phyloP scores from a whole-genome alignment of 2,329 filamentous ascomycete species.

The Sclerotinia spermophila region DNA sequence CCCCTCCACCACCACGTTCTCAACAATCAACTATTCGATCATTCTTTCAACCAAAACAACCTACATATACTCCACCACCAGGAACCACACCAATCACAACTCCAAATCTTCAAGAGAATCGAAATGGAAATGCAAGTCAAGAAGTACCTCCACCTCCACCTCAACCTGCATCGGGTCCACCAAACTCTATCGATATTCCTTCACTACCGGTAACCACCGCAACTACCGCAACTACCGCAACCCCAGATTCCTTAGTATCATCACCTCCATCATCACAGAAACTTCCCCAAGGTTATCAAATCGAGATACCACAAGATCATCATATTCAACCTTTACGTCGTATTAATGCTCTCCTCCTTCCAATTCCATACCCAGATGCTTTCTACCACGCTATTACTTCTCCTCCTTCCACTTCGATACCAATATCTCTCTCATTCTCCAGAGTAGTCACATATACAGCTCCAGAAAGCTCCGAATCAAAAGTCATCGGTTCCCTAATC shows the following conservation, averaged over 20 bases:
- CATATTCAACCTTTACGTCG: constrained; percentile 58
- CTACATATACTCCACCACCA: constrained; percentile 45
- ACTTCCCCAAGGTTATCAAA: constrained; percentile 46
- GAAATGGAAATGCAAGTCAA: not conserved
- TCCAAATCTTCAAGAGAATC: not conserved
- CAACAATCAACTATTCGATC: constrained; percentile 57
- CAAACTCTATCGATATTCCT: not conserved
- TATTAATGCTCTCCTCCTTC: constrained; percentile 63
- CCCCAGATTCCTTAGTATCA: constrained; percentile 20
- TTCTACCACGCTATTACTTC: constrained; percentile 56
- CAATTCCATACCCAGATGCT: constrained; percentile 59
- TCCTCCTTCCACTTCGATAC: constrained; percentile 48
- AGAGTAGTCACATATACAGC: constrained; percentile 53
- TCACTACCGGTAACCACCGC: constrained; percentile 20
- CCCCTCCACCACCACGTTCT: constrained; percentile 19
- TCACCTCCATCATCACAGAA: constrained; percentile 19
- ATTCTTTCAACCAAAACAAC: constrained; percentile 54
- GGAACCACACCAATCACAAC: constrained; percentile 22
- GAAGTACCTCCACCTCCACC: constrained; percentile 22
- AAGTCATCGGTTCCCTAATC: constrained; percentile 59
- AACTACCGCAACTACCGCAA: constrained; percentile 19
- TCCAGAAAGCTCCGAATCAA: constrained; percentile 35
- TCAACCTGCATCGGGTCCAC: constrained; percentile 27
- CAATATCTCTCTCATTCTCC: constrained; percentile 29
- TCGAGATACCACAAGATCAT: constrained; percentile 47